Evolutionary conservation across 768 basidiomycete species (phyloP).

Genomic region (Pleurotus ostreatus): DNA sequence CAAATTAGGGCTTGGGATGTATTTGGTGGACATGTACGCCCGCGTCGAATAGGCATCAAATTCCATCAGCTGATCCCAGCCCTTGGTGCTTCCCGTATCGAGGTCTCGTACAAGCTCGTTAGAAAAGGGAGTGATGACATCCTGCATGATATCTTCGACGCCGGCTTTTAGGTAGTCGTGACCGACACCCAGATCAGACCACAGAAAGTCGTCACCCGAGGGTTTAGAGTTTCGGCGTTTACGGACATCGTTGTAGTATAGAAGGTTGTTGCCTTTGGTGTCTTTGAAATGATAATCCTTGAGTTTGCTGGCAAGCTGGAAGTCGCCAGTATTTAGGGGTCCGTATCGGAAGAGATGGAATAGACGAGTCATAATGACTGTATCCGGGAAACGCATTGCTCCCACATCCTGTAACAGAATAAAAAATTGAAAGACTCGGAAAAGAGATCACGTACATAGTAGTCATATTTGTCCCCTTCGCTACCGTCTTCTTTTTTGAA

Average conservation of each 20-base stretch:
- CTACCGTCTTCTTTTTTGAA: constrained; percentile 21
- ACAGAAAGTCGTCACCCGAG: constrained; percentile 8
- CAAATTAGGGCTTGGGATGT: constrained; percentile 13
- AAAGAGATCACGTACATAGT: constrained; percentile 24
- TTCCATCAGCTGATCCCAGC: constrained; percentile 21
- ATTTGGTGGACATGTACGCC: constrained; percentile 15
- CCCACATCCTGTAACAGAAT: constrained; percentile 27
- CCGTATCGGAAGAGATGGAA: constrained; percentile 25
- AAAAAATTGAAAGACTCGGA: background rate
- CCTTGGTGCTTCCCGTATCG: constrained; percentile 10
- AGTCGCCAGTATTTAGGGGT: constrained; percentile 17
- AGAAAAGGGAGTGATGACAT: constrained; percentile 19
- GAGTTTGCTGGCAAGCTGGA: constrained; percentile 15
- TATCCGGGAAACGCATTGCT: constrained; percentile 36
- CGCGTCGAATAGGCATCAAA: constrained; percentile 26
- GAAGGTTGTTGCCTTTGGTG: constrained; percentile 16
- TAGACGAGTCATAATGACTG: constrained; percentile 24
- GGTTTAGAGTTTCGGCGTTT: constrained; percentile 7
- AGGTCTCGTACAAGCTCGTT: constrained; percentile 18
- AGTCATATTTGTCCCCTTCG: constrained; percentile 23
- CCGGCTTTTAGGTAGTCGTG: constrained; percentile 6
- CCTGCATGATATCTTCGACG: constrained; percentile 9
- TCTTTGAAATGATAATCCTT: constrained; percentile 16
- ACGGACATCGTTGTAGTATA: constrained; percentile 18
- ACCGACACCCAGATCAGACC: background rate